Evolutionary conservation across 2,329 filamentous ascomycete species (phyloP).

Genomic region (Trichoderma hamatum): DNA sequence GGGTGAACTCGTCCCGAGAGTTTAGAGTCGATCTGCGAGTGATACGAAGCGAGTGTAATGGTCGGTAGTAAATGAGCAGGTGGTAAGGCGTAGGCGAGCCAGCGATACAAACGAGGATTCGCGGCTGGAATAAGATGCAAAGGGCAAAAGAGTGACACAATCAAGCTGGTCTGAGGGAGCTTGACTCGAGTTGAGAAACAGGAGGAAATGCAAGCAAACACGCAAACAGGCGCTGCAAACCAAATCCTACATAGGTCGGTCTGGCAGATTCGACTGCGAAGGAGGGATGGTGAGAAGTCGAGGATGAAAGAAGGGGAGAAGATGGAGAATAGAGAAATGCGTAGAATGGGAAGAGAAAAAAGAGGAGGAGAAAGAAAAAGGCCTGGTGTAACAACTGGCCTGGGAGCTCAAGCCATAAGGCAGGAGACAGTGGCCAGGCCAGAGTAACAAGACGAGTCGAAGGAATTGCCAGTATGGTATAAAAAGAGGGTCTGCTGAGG

Average conservation of each 20-base stretch:
- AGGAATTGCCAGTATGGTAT: constrained; percentile 8
- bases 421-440: background rate
- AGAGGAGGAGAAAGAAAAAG: constrained; percentile 4
- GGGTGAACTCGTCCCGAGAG: background rate
- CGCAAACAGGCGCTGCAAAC: constrained; percentile 15
- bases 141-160: constrained; percentile 18
- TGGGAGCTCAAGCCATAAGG: constrained; percentile 7
- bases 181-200: constrained; percentile 3
- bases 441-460: constrained; percentile 2
- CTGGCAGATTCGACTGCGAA: background rate
- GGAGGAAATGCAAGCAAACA: constrained; percentile 15
- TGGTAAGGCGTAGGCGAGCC: background rate
- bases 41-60: constrained; percentile 1
- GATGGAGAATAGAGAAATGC: background rate
- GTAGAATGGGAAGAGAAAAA: background rate
- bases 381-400: background rate
- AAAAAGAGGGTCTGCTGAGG: constrained; percentile 14
- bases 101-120: background rate
- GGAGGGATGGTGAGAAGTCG: background rate
- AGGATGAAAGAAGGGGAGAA: background rate
- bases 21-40: background rate
- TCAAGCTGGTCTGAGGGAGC: constrained; percentile 1
- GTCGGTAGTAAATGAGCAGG: background rate
- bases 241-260: constrained; percentile 10
- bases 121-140: background rate